Conservation (phyloP, 306 rosid species). For the Acacia crassicarpa region DNA sequence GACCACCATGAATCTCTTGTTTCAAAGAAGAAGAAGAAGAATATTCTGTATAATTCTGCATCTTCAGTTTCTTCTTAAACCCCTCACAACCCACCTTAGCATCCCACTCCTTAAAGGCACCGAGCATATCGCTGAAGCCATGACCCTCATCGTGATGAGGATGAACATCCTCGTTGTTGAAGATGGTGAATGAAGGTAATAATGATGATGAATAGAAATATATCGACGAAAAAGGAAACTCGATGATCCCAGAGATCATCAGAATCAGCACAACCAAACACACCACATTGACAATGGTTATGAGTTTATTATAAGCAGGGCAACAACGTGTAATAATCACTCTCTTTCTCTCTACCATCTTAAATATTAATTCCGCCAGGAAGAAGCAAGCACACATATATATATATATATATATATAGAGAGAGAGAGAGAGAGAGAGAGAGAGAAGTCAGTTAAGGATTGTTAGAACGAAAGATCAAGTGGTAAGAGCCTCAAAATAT, state of each 20-base stretch:
- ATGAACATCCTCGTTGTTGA: neutral
- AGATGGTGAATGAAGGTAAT: conserved; percentile 36
- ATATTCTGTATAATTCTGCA: neutral
- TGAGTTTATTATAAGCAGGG: conserved; percentile 13
- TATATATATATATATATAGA: neutral
- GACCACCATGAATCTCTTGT: conserved; percentile 27
- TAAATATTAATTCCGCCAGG: neutral
- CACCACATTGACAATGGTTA: conserved; percentile 53
- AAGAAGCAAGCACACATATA: neutral
- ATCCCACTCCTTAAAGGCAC: conserved; percentile 81
- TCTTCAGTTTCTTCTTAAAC: conserved; percentile 45
- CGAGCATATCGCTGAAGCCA: conserved; percentile 58
- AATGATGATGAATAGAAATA: conserved; percentile 44
- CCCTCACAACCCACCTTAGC: conserved; percentile 64
- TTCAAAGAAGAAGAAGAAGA: conserved; percentile 41
- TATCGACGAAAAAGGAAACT: conserved; percentile 44
- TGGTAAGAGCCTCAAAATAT: neutral
- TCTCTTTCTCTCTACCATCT: neutral
- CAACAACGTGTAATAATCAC: neutral
- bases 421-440: neutral
- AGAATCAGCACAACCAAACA: conserved; percentile 58
- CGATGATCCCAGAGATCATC: conserved; percentile 63
- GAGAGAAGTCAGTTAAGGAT: neutral
- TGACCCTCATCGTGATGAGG: neutral
- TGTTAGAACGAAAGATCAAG: neutral